These are phyloP conservation scores for Noccaea bulbosa DNA, from an alignment of 345 rosid genomes.

Conservation along the genomic window DNA sequence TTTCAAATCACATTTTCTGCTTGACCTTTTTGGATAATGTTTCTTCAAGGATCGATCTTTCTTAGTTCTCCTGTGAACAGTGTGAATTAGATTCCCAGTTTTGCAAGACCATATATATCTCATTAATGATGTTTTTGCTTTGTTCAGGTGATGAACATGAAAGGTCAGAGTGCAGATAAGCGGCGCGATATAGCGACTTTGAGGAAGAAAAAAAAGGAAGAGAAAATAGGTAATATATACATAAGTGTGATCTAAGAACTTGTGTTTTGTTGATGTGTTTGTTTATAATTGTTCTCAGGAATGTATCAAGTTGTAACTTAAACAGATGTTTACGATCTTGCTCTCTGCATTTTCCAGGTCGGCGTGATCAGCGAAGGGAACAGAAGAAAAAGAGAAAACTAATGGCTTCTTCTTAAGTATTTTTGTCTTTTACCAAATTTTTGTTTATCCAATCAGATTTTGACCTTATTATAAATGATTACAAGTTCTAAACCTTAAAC, in stretches of 20 bases:
- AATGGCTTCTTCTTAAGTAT: conserved; percentile 39
- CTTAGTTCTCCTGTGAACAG: not conserved
- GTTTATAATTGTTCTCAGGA: not conserved
- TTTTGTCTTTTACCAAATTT: not conserved
- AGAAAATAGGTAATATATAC: conserved; percentile 67
- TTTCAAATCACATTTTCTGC: not conserved
- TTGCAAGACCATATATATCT: conserved; percentile 3
- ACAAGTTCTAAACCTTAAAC: not conserved
- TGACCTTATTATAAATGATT: not conserved
- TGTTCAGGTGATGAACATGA: conserved; percentile 62
- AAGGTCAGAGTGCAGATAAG: conserved; percentile 59
- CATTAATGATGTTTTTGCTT: conserved; percentile 4
- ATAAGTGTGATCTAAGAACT: not conserved
- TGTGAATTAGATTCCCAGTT: not conserved
- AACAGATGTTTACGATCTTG: conserved; percentile 22
- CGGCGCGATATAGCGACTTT: conserved; percentile 51
- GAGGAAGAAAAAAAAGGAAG: conserved; percentile 75
- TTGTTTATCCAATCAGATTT: conserved; percentile 13
- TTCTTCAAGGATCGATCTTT: not conserved
- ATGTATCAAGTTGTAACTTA: not conserved
- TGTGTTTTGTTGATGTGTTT: conserved; percentile 1
- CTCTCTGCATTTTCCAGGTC: conserved; percentile 53
- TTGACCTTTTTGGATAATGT: conserved; percentile 24
- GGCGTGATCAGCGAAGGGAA: conserved; percentile 74
- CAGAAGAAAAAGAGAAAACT: conserved; percentile 55